phyloP scores from a whole-genome alignment of 1,284 basidiomycete species.

The Trametes polyzona region DNA sequence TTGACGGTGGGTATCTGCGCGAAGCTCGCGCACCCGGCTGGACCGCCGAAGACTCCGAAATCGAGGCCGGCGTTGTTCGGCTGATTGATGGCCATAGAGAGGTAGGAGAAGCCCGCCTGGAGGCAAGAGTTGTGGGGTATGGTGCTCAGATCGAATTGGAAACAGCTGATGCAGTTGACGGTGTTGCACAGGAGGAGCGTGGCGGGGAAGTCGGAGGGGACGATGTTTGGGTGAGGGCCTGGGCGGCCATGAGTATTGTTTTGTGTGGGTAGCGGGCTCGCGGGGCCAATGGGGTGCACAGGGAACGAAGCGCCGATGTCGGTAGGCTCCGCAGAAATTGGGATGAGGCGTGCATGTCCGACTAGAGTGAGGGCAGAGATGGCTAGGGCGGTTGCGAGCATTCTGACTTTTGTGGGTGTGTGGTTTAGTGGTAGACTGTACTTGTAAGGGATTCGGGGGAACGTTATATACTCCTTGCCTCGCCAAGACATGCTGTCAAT shows the following conservation, averaged over 20 bases:
- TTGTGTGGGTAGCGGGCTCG: background rate
- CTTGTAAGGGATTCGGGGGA: no score
- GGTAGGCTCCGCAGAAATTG: background rate
- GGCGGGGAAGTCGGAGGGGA: background rate
- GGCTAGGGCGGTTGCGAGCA: background rate
- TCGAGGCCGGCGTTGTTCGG: slow-evolving; percentile 5
- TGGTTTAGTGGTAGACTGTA: no score
- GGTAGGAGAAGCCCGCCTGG: background rate
- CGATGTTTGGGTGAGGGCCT: background rate
- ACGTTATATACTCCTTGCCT: no score
- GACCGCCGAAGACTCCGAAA: slow-evolving; percentile 10
- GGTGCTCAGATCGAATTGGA: slow-evolving; percentile 1
- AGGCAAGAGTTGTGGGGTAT: slow-evolving; percentile 3
- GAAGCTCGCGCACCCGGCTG: slow-evolving; percentile 3
- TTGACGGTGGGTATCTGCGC: slow-evolving; percentile 13
- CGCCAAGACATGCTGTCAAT: no score
- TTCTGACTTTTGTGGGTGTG: no score
- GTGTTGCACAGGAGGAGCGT: slow-evolving; percentile 8
- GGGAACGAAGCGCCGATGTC: slow-evolving; percentile 10
- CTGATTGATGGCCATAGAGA: slow-evolving; percentile 8
- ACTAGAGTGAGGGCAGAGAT: background rate
- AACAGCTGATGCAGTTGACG: slow-evolving; percentile 6
- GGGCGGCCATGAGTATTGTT: background rate
- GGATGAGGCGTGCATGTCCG: slow-evolving; percentile 5
- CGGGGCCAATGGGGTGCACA: background rate